phyloP scores from a whole-genome alignment of 202 grass and related monocot species.

The Saccharum hybrid region DNA sequence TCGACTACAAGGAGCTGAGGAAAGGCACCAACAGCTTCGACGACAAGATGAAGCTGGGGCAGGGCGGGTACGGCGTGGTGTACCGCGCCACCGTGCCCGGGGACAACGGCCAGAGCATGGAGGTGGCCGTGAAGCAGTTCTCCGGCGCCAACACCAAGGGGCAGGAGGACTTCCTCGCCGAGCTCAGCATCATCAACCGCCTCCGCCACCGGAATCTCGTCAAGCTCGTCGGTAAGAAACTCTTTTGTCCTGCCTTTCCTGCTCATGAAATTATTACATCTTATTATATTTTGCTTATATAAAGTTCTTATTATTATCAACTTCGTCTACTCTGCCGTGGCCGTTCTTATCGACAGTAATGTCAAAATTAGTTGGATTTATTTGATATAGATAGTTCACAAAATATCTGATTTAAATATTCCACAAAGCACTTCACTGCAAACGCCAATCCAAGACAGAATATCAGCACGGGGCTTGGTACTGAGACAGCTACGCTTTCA shows the following conservation, averaged over 20 bases:
- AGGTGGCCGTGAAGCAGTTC: constrained; percentile 80
- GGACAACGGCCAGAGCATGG: constrained; percentile 54
- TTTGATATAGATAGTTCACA: neutral
- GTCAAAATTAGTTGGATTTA: neutral
- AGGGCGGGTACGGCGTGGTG: constrained; percentile 79
- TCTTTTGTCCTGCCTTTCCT: neutral
- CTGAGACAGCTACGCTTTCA: neutral
- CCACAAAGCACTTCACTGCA: neutral
- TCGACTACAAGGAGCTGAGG: constrained; percentile 66
- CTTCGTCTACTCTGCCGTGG: neutral
- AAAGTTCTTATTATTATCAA: neutral
- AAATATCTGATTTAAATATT: neutral
- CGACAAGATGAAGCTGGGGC: constrained; percentile 80
- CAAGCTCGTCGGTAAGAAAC: constrained; percentile 61
- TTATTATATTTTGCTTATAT: neutral
- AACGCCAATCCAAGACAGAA: neutral
- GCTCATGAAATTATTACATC: neutral
- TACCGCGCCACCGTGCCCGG: constrained; percentile 69
- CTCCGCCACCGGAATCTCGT: constrained; percentile 80
- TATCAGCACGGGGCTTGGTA: neutral
- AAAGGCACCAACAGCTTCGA: constrained; percentile 84
- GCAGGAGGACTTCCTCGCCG: constrained; percentile 76
- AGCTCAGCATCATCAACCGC: constrained; percentile 81
- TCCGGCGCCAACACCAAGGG: constrained; percentile 77
- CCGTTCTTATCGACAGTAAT: neutral